These are phyloP conservation scores for Andalucia godoyi DNA, from an alignment of 78 protist genomes.

Conservation along the genomic window DNA sequence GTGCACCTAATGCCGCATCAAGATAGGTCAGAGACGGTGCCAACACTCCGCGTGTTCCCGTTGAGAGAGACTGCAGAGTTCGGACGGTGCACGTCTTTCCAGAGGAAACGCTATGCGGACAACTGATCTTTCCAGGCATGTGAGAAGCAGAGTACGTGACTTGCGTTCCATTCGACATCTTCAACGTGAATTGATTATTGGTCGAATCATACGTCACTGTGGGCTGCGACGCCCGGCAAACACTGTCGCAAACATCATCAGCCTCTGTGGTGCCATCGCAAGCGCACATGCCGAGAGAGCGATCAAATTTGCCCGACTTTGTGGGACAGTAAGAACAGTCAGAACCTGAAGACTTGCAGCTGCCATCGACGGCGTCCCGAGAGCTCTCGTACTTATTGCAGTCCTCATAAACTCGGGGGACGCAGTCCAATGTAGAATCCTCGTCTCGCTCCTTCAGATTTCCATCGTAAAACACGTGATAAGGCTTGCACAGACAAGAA, in stretches of 20 bases:
- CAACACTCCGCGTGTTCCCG: neutral
- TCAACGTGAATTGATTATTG: too few species aligned
- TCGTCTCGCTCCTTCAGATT: neutral
- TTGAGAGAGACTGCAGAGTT: neutral
- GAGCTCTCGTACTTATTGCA: too few species aligned
- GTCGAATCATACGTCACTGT: too few species aligned
- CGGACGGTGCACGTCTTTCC: too few species aligned
- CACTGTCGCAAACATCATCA: slow-evolving; percentile 11
- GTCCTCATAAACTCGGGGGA: slow-evolving; percentile 5
- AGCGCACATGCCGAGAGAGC: neutral
- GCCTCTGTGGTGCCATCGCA: neutral
- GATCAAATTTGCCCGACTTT: neutral
- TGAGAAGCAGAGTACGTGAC: too few species aligned
- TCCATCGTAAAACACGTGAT: slow-evolving; percentile 15
- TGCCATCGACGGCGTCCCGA: too few species aligned
- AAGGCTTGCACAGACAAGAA: slow-evolving; percentile 37
- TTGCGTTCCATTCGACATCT: too few species aligned
- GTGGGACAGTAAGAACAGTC: neutral
- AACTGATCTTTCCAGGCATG: too few species aligned
- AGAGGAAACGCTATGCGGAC: too few species aligned
- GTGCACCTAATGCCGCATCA: neutral
- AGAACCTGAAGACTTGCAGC: neutral
- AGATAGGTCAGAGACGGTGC: neutral
- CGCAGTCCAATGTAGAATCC: slow-evolving; percentile 29
- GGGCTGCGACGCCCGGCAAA: neutral